A percentile compares a stretch with the other conserved stretches of the same genome.
phyloP scores from a whole-genome alignment of 2,329 filamentous ascomycete genomes.

The Fusarium guadeloupense region DNA sequence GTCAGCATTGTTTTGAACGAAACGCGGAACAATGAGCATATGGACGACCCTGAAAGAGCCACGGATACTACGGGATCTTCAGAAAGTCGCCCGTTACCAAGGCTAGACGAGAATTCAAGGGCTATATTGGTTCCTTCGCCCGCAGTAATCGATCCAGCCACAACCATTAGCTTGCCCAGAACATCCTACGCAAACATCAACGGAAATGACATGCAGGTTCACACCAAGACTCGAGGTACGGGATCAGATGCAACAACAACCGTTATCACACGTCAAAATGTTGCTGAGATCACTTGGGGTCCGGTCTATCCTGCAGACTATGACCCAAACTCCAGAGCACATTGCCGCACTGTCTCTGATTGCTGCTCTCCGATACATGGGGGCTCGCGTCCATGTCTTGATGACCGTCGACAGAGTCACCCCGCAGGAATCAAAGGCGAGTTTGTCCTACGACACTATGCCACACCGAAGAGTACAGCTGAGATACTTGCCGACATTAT shows the following conservation, averaged over 20 bases:
- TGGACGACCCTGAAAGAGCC: background rate
- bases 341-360: constrained; percentile 33
- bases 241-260: constrained; percentile 40
- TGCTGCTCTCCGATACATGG: constrained; percentile 31
- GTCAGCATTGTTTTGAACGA: constrained; percentile 36
- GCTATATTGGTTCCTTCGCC: constrained; percentile 40
- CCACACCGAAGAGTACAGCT: constrained; percentile 23
- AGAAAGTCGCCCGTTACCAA: constrained; percentile 22
- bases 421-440: constrained; percentile 7
- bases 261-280: constrained; percentile 43
- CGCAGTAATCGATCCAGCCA: constrained; percentile 45
- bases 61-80: constrained; percentile 7
- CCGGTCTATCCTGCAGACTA: constrained; percentile 16
- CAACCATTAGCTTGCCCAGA: constrained; percentile 47
- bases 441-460: constrained; percentile 36
- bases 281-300: constrained; percentile 47
- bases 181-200: constrained; percentile 44
- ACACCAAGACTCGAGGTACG: constrained; percentile 30
- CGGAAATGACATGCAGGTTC: constrained; percentile 32
- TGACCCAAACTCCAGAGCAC: background rate
- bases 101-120: constrained; percentile 31
- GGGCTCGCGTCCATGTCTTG: constrained; percentile 6
- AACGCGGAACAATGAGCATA: constrained; percentile 7
- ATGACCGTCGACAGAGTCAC: constrained; percentile 28
- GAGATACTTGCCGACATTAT: constrained; percentile 35